Conservation (phyloP, 2,329 filamentous ascomycete species). For the Claviceps sp. region DNA sequence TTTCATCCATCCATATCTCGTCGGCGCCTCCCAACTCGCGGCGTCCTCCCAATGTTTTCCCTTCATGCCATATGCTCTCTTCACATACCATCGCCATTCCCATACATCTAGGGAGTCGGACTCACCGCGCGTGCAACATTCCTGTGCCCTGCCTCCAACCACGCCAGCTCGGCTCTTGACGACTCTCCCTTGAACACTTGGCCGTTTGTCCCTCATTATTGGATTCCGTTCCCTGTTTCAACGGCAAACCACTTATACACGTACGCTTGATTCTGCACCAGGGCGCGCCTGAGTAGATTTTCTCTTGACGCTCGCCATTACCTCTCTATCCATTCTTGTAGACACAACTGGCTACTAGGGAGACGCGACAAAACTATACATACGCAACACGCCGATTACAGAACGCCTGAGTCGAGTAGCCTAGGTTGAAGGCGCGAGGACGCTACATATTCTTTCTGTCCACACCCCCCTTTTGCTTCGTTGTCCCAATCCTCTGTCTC, state of each 20-base stretch:
- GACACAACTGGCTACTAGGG: not conserved
- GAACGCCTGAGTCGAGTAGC: not conserved
- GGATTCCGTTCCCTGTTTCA: conserved; percentile 9
- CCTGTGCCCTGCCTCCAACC: conserved; percentile 4
- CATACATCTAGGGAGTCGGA: not conserved
- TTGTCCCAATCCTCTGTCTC: conserved; percentile 5
- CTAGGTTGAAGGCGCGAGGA: not conserved
- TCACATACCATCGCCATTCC: conserved; percentile 3
- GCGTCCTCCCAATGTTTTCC: not conserved
- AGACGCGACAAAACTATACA: not conserved
- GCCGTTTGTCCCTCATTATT: conserved; percentile 5
- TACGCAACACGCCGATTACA: not conserved
- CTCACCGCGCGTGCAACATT: conserved; percentile 5
- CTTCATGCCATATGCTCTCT: not conserved
- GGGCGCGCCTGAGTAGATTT: not conserved
- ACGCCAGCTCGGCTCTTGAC: conserved; percentile 1
- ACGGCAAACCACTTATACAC: conserved; percentile 1
- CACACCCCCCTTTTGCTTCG: not conserved
- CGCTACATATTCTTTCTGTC: not conserved
- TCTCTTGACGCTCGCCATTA: not conserved
- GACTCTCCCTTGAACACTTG: conserved; percentile 3
- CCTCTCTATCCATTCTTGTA: not conserved
- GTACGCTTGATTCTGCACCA: not conserved
- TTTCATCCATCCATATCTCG: conserved; percentile 7
- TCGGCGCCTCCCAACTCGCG: conserved; percentile 2